phyloP scores from a whole-genome alignment of 495 filamentous ascomycete genomes.

The Beverwykella pulmonaria region DNA sequence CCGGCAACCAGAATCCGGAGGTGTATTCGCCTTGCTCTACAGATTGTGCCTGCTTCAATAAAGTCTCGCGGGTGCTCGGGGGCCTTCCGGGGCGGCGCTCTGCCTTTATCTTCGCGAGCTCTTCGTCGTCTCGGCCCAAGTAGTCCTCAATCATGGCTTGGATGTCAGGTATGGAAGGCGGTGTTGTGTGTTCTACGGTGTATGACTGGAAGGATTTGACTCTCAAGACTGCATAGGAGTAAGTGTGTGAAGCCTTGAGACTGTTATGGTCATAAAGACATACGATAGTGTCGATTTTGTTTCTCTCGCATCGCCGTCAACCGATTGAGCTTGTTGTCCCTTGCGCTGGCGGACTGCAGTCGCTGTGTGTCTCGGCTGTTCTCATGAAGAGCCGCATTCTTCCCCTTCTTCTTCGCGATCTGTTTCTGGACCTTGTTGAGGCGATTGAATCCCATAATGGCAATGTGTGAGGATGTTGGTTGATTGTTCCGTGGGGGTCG shows the following conservation, averaged over 20 bases:
- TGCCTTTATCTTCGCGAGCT: constrained; percentile 71
- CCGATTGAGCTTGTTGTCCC: constrained; percentile 76
- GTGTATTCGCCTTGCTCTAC: constrained; percentile 78
- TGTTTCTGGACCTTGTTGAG: constrained; percentile 81
- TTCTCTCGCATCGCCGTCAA: constrained; percentile 64
- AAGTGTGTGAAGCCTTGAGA: neutral
- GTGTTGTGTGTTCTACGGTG: constrained; percentile 55
- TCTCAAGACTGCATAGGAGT: constrained; percentile 61
- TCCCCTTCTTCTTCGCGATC: constrained; percentile 74
- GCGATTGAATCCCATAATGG: constrained; percentile 68
- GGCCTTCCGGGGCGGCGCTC: constrained; percentile 81
- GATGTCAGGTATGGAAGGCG: constrained; percentile 62
- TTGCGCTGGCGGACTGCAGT: constrained; percentile 69
- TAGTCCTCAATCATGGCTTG: constrained; percentile 66
- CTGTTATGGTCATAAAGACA: constrained; percentile 28
- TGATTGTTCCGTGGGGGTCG: constrained; percentile 8
- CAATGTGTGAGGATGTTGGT: constrained; percentile 2
- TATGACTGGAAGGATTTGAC: constrained; percentile 71
- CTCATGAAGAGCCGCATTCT: constrained; percentile 71
- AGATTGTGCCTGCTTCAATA: constrained; percentile 69
- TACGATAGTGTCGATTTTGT: constrained; percentile 69
- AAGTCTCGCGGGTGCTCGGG: constrained; percentile 72
- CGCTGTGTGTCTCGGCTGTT: constrained; percentile 78
- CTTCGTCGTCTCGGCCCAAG: constrained; percentile 75
- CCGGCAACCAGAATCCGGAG: constrained; percentile 78